phyloP scores from a whole-genome alignment of 495 filamentous ascomycete genomes.

The Cetradonia linearis region DNA sequence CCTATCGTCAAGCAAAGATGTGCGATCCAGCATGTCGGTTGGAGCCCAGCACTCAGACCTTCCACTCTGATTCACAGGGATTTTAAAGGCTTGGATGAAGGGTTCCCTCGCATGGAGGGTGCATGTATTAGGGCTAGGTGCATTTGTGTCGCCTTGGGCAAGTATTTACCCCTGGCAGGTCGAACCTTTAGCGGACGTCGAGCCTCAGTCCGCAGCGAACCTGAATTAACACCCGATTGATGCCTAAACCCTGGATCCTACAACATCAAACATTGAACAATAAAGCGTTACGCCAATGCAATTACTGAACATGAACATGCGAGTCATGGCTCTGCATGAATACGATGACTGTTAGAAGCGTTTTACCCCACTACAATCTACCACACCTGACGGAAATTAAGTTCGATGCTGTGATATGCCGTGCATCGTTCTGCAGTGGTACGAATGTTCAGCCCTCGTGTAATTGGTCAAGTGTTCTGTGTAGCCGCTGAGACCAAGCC shows the following conservation, averaged over 20 bases:
- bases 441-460: not conserved
- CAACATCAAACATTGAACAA: not conserved
- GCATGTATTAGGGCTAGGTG: constrained; percentile 2
- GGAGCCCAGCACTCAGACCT: not conserved
- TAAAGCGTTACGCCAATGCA: not conserved
- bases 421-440: constrained; percentile 10
- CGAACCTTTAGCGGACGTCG: not conserved
- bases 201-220: not conserved
- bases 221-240: not conserved
- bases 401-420: constrained; percentile 11
- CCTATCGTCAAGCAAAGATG: not conserved
- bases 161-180: not conserved
- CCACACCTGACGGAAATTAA: not conserved
- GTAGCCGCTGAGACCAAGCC: constrained; percentile 23
- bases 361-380: not conserved
- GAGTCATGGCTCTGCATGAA: not conserved
- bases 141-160: not conserved
- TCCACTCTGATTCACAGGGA: not conserved
- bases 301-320: not conserved
- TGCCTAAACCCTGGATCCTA: not conserved
- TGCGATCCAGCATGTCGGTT: not conserved
- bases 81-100: not conserved
- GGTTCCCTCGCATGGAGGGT: not conserved
- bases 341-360: not conserved
- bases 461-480: constrained; percentile 22